Conservation (phyloP, 2,329 filamentous ascomycete genomes). For the Fusarium hostae region DNA sequence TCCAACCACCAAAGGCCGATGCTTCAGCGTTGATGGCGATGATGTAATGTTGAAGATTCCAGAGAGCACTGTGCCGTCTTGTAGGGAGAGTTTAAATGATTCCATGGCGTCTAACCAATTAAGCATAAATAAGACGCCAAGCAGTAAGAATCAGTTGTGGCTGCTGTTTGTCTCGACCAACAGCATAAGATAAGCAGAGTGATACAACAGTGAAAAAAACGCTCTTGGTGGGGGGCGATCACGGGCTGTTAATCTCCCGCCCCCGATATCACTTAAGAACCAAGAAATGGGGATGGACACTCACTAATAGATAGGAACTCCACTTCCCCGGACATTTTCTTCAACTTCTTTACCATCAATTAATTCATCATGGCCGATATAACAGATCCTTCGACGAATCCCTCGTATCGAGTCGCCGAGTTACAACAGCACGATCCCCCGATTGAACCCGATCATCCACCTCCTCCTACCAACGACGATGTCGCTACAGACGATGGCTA, state of each 20-base stretch:
- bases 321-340: not conserved
- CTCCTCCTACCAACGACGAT: constrained; percentile 1
- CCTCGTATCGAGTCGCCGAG: not conserved
- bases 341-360: not conserved
- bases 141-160: not conserved
- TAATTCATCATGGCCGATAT: not conserved
- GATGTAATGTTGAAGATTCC: constrained; percentile 33
- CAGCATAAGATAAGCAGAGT: not conserved
- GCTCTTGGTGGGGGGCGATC: not conserved
- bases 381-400: not conserved
- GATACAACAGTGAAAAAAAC: not conserved
- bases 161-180: constrained; percentile 1
- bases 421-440: constrained; percentile 20
- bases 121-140: not conserved
- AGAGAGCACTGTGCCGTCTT: constrained; percentile 19
- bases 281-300: not conserved
- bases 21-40: constrained; percentile 3
- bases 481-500: constrained; percentile 32
- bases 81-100: constrained; percentile 20
- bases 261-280: not conserved
- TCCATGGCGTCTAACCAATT: constrained; percentile 18
- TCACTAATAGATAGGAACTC: not conserved
- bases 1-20: constrained; percentile 32
- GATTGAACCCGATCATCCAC: constrained; percentile 11
- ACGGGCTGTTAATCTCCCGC: constrained; percentile 5